Base-by-base conservation (phyloP, 768 basidiomycete species). In the Sporobolomyces roseus region DNA sequence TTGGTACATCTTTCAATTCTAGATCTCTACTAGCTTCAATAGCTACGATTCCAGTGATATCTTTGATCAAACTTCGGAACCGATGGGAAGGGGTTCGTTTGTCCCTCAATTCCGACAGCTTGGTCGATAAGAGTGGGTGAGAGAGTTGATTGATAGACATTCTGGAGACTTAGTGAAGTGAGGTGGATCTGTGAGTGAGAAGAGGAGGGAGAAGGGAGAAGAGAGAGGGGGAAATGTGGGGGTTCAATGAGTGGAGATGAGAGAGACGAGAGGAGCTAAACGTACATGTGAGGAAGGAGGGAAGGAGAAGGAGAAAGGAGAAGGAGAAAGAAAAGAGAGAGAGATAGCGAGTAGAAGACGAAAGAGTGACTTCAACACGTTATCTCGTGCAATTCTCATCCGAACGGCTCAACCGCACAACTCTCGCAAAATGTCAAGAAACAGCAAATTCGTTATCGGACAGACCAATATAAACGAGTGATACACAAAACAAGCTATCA, bases 21-120 rank as follows among this genome's bases (percentile, higher is more conserved):
- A 93, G 81, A 56, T 82, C 81, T 27, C 87, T 83, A 23, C 85
- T 86, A 3, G 92, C 89, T 77, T 93, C 92, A 60, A 91, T 84
- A n/a, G 88, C 92, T 35, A 94, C 78, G 56, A 92, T 83, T 58
- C 87, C 78, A 71, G 88, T 87, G 76, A 94, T 85, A 65, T 85
- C 85, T 33, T 63, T 70, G 38, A 75, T 52, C 46, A 75, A 60
- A 6, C 33, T 27, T 8, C 75, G 65, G 69, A 74, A 72, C 16
- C 67, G 49, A 49, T 55, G 41, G 13, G 75, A 51, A 14, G 60
- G 32, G 4, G 73, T 74, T 6, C 45, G n/a, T 36, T 30, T 48
- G 56, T 60, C 33, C 21, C 75, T 65, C 10, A 75, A 64, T 36
- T 73, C 60, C 30, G 66, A 64, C 6, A 75, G 51, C 65, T 74